Evolutionary conservation across 148 eudicot species (phyloP), one percentile per base, ranked within the genome.

Genomic region (Camellia japonica): DNA sequence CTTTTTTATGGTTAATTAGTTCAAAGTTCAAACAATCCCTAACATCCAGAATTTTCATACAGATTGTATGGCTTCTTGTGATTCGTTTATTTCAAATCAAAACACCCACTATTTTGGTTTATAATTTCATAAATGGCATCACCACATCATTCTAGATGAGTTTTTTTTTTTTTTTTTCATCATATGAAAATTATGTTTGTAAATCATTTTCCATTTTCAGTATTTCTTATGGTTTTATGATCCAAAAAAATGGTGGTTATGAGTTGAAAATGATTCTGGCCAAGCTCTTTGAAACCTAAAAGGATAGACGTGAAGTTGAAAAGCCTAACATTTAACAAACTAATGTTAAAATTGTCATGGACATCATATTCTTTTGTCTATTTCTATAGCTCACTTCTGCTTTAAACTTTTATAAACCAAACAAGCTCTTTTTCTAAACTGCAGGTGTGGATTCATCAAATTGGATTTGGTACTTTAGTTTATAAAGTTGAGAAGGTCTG

Each of bases 381-480:
- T n/a, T 44, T 71, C 2, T 7, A 8, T 1, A 8, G 42, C 19
- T 20, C 60, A 6, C 11, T 4, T 52, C 59, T 72, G 16, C 43
- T 15, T 47, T 46, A 71, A 44, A 41, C 51, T 61, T 30, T 38
- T 41, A 51, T 62, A 46, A 60, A 47, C n/a, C 18, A 38, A 20
- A 47, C 6, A 10, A 41, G 13, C 65, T 59, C 70, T 69, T 82
- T 73, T 52, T 63, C 71, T 49, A 76, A 63, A 19, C 76, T 81
- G 67, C 90, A 96, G 99, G 98, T 96, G 76, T 96, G 99, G 99
- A 82, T 92, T 62, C 83, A 92, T 75, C 80, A 85, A n/a, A 46
- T 87, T 73, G 93, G 87, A 70, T 88, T 86, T 82, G 94, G 85
- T 79, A 90, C 87, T 82, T 88, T 94, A 42, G 14, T 84, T 71